These are phyloP conservation scores for Ambrosia trifida DNA, from an alignment of 129 eudicot species.

Conservation along the genomic window DNA sequence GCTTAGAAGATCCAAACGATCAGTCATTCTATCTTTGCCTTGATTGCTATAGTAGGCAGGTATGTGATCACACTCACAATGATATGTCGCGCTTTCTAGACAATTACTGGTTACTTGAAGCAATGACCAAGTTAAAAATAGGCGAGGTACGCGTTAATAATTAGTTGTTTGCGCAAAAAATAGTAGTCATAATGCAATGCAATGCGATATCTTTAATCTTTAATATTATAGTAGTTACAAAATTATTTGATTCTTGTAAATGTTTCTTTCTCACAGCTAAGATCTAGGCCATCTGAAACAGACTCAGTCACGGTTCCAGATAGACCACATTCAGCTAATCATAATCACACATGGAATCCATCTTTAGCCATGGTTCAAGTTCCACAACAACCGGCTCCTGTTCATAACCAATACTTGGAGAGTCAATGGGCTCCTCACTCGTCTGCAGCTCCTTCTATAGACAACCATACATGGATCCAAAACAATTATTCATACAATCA, in stretches of 20 bases:
- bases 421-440: background rate
- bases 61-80: slow-evolving; percentile 27
- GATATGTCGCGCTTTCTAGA: slow-evolving; percentile 37
- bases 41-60: slow-evolving; percentile 21
- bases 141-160: slow-evolving; percentile 22
- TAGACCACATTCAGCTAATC: background rate
- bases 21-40: slow-evolving; percentile 28
- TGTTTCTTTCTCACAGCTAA: slow-evolving; percentile 2
- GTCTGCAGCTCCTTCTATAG: background rate
- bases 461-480: slow-evolving; percentile 22
- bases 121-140: slow-evolving; percentile 22
- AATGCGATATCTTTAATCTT: background rate
- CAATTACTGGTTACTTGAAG: slow-evolving; percentile 44
- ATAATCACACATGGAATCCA: slow-evolving; percentile 21
- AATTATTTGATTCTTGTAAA: background rate
- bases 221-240: background rate
- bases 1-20: slow-evolving; percentile 30
- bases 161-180: background rate
- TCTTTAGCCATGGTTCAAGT: slow-evolving; percentile 17
- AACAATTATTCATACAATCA: slow-evolving; percentile 6
- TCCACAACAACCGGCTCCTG: slow-evolving; percentile 17
- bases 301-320: background rate
- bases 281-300: slow-evolving; percentile 14
- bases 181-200: background rate
- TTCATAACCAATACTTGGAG: slow-evolving; percentile 1